Conservation (phyloP, 2,329 filamentous ascomycete genomes). For the Thyridium curvatum region DNA sequence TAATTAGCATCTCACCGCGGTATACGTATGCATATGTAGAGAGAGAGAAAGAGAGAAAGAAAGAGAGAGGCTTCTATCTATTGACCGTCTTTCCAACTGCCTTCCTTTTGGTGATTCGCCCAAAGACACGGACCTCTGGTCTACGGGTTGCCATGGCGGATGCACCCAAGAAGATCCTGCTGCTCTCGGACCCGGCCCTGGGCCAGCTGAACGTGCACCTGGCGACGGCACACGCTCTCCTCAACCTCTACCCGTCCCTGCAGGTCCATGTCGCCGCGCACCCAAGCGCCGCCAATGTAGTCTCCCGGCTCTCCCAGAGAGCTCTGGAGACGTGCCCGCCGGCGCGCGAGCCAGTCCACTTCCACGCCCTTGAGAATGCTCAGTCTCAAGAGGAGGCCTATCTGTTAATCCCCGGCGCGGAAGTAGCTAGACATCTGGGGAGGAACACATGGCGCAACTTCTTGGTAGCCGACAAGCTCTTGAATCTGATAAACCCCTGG, state of each 20-base stretch:
- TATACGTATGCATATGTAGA: too few relatives aligned
- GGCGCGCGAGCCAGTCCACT: not conserved
- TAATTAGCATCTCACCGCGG: too few relatives aligned
- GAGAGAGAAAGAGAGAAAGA: too few relatives aligned
- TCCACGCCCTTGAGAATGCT: not conserved
- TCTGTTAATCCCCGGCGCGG: constrained; percentile 3
- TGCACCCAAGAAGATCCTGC: constrained; percentile 24
- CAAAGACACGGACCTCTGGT: too few relatives aligned
- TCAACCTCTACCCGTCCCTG: constrained; percentile 19
- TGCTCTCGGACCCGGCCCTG: constrained; percentile 16
- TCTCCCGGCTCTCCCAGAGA: too few relatives aligned
- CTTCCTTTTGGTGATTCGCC: too few relatives aligned
- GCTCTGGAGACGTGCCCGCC: not conserved
- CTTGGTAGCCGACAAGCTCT: constrained; percentile 15
- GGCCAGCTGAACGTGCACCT: constrained; percentile 27
- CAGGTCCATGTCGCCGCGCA: constrained; percentile 16
- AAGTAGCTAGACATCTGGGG: too few relatives aligned
- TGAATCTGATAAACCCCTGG: constrained; percentile 1
- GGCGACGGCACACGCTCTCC: constrained; percentile 19
- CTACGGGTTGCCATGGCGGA: too few relatives aligned
- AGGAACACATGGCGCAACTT: too few relatives aligned
- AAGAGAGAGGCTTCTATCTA: too few relatives aligned
- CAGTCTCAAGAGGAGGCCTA: not conserved
- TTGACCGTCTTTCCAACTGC: too few relatives aligned
- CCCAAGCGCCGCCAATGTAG: too few relatives aligned